Base-by-base conservation (phyloP, 1,284 basidiomycete species). In the Cryptococcus deneoformans region DNA sequence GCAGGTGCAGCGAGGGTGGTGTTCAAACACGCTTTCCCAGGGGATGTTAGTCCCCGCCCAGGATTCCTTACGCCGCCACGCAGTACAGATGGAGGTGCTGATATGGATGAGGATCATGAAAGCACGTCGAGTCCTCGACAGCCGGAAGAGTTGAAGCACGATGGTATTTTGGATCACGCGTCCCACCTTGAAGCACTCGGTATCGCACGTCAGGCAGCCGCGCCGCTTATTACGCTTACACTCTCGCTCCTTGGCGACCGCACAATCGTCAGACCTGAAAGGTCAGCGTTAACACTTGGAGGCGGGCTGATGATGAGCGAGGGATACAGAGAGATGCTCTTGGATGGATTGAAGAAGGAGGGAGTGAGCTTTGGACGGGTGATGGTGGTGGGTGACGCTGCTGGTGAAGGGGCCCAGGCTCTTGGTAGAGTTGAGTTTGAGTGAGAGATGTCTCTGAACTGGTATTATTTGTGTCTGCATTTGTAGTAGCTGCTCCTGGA, bases 301-400 rank as follows among this genome's bases (percentile, higher is more conserved):
- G 73, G 73, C 3, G 73, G 73, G 2, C 55, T 75, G 53, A 69
- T 67, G 71, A 69, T 66, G 64, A 62, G 62, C 37, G 53, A 58
- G 14, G 72, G 72, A 6, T 73, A 72, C 53, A 61, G 69, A 50
- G 49, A 50, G 29, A 57, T 73, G 45, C 53, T 72, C 16, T 50
- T 72, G 38, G 62, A 68, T 9, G 66, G 66, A 5, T 58, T 75
- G 37, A 51, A 53, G 46, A 53, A 53, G 47, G 44, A 62, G 14
- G 67, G 65, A 14, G 63, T 71, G 16, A 57, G 52, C 16, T 73
- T 73, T 60, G 61, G 62, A 44, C 51, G 57, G 39, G 65, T 71
- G 10, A 38, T 68, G 45, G 57, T 70, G 14, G 67, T 73, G 9
- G 58, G 59, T 29, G 73, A 75, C 59, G 67, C 72, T 5, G 73